A percentile compares a stretch with the other conserved stretches of the same genome.
Conservation (phyloP, 148 eudicot genomes). For the Beta vulgaris region DNA sequence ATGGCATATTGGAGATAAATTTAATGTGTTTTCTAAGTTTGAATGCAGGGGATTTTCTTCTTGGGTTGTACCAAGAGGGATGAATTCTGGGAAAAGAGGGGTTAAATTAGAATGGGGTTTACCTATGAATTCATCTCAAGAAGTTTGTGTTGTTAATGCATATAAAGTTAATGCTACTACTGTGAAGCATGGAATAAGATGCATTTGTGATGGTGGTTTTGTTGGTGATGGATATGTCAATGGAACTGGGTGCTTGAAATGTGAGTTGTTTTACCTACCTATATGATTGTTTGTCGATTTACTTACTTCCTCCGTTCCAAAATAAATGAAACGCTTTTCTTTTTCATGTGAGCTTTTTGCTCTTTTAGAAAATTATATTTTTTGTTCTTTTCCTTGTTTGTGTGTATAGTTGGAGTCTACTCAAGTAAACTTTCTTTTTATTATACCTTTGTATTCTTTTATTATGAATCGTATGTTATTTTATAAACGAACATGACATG, state of each 20-base stretch:
- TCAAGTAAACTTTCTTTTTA: neutral
- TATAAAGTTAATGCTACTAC: constrained; percentile 53
- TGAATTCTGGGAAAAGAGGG: constrained; percentile 47
- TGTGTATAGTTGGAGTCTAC: neutral
- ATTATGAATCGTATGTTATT: no score
- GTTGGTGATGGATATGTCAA: constrained; percentile 65
- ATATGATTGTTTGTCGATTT: neutral
- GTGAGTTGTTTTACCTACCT: constrained; percentile 36
- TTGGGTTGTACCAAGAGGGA: constrained; percentile 56
- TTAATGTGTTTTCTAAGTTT: constrained; percentile 49
- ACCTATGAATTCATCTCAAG: constrained; percentile 39
- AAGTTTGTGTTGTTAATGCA: constrained; percentile 53
- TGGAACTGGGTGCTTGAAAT: constrained; percentile 65
- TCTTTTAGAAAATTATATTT: no score
- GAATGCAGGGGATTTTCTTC: constrained; percentile 84
- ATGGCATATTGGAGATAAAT: constrained; percentile 50
- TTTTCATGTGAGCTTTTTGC: no score
- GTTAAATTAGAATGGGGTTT: constrained; percentile 82
- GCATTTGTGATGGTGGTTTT: constrained; percentile 66
- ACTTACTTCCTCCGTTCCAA: no score
- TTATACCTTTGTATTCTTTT: neutral
- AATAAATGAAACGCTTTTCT: no score
- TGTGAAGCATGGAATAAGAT: constrained; percentile 57
- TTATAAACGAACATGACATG: no score
- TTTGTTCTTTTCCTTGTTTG: no score